Evolutionary conservation across 495 filamentous ascomycete genomes (phyloP), one percentile per base, ranked within the genome.

Genomic region (Paragyromitra xinjiangensis): DNA sequence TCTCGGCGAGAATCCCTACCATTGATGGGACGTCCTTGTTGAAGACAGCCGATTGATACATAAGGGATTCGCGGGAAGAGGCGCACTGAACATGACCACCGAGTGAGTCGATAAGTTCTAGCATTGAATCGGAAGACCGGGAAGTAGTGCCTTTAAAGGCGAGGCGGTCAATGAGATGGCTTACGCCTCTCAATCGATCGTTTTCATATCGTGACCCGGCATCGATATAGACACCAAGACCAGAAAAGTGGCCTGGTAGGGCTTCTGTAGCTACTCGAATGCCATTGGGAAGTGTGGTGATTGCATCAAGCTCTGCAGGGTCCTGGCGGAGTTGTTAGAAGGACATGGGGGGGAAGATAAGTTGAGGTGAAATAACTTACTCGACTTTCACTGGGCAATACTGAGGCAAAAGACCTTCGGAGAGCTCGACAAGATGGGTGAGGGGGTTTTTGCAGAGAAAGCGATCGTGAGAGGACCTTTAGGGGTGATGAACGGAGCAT

Each of bases 31-130:
- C 93, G 3, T 94, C 90, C 11, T 92, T 91, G 85, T 99, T 99
- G 89, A 99, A 99, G 67, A 93, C 98, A 45, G 95, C 96, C 5
- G 93, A 92, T 84, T 98, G 96, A 85, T 99, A 99, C 95, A 99
- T 98, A 82, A 99, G 88, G 24, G 94, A 93, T 83, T 99, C 95
- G 51, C 95, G 87, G 0, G 95, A 97, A 0, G 95, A 98, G 44
- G 93, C 94, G 83, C 95, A 98, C 85, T 98, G 94, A 73, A 98
- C 93, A 79, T 97, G 97, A 24, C 95, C 95, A 37, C 95, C 95
- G 6, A 99, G 86, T 2, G 89, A 90, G 83, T 98, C 95, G 1
- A 97, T 85, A 0, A 89, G 85, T 83, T 97, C 93, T 3, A 97
- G 84, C 90, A 98, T 97, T 77, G 96, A 85, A 84, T 97, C 94